Conservation (phyloP, 306 rosid genomes). For the Quercus rubra region DNA sequence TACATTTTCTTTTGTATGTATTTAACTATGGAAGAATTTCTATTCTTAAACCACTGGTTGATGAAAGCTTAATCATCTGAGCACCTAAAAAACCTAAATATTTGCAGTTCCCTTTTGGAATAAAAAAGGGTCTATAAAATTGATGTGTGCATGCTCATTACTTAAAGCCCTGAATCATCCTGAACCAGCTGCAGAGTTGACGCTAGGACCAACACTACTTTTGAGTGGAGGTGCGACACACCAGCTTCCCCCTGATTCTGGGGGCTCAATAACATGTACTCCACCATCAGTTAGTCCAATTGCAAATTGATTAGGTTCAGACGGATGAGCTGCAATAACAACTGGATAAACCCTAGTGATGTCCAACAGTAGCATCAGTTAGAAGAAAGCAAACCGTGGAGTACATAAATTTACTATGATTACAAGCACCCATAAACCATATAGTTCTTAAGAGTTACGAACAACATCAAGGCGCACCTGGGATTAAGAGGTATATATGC, state of each 20-base stretch:
- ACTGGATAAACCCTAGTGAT: slow-evolving; percentile 75
- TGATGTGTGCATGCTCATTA: neutral
- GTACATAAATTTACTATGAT: neutral
- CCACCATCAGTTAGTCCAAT: slow-evolving; percentile 90
- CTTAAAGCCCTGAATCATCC: slow-evolving; percentile 10
- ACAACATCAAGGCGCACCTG: slow-evolving; percentile 41
- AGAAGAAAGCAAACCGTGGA: neutral
- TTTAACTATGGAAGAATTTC: neutral
- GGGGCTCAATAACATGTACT: slow-evolving; percentile 85
- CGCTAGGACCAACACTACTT: slow-evolving; percentile 88
- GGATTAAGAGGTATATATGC: slow-evolving; percentile 84
- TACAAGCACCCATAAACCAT: slow-evolving; percentile 2
- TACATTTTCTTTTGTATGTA: neutral
- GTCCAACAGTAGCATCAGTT: slow-evolving; percentile 8
- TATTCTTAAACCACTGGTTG: neutral
- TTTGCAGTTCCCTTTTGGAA: neutral
- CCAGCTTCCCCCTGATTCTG: slow-evolving; percentile 91
- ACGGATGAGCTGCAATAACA: slow-evolving; percentile 91
- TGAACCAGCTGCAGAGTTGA: slow-evolving; percentile 51
- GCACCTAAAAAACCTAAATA: neutral
- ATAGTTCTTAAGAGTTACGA: neutral
- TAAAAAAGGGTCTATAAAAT: neutral
- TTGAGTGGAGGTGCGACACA: slow-evolving; percentile 70
- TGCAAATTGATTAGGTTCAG: slow-evolving; percentile 88
- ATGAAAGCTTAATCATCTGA: neutral